Percentiles rank a stretch among this genome's conserved stretches.
Conservation (phyloP, 148 eudicot genomes). For the Rhododendron mucronatum region DNA sequence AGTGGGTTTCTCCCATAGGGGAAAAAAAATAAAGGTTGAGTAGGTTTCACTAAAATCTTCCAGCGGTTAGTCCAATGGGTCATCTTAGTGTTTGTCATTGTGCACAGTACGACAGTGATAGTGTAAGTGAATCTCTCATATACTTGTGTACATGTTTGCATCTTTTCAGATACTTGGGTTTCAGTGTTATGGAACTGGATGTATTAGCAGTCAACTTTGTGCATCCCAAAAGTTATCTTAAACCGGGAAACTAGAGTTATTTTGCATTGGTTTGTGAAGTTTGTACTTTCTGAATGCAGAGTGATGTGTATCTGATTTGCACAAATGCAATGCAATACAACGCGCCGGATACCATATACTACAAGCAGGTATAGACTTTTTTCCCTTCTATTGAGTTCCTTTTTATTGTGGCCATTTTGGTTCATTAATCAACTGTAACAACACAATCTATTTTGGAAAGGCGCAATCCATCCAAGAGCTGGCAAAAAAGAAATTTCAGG, state of each 20-base stretch:
- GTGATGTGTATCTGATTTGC: constrained; percentile 78
- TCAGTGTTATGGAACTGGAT: not conserved
- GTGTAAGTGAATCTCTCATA: not conserved
- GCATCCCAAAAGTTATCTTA: not conserved
- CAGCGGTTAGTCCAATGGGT: not conserved
- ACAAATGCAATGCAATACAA: constrained; percentile 94
- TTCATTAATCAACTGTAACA: constrained; percentile 3
- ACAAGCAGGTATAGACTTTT: constrained; percentile 61
- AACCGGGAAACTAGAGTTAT: not conserved
- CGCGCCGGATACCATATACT: constrained; percentile 73
- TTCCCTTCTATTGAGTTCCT: not conserved
- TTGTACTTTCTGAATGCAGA: constrained; percentile 45
- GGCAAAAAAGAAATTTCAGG: constrained; percentile 70
- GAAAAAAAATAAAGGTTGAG: not conserved
- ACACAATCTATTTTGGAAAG: constrained; percentile 30
- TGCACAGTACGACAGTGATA: not conserved
- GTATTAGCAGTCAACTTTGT: not conserved
- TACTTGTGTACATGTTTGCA: not conserved
- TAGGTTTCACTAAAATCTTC: not conserved
- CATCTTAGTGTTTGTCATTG: not conserved
- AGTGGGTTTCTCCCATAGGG: not conserved
- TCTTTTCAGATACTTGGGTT: not conserved
- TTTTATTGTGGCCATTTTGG: not conserved
- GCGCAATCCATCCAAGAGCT: constrained; percentile 85
- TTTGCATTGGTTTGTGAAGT: constrained; percentile 6